Conservation (phyloP, 2,329 filamentous ascomycete genomes). For the Botrytis tulipae region DNA sequence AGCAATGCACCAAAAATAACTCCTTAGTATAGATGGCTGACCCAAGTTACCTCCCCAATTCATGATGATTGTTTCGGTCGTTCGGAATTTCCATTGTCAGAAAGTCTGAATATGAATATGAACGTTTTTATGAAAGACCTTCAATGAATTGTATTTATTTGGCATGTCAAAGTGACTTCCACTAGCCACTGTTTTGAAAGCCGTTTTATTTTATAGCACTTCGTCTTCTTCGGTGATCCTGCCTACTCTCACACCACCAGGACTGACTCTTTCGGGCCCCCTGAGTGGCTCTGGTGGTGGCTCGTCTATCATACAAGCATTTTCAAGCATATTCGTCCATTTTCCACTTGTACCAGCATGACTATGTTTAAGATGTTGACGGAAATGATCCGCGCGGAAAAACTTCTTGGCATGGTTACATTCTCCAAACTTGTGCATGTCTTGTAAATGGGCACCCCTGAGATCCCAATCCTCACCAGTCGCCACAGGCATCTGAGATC, state of each 20-base stretch:
- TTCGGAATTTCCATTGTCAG: neutral
- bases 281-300: constrained; percentile 49
- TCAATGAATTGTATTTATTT: neutral
- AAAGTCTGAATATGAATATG: neutral
- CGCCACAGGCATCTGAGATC: constrained; percentile 46
- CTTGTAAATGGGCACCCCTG: constrained; percentile 81
- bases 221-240: constrained; percentile 39
- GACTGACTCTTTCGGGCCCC: constrained; percentile 34
- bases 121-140: neutral
- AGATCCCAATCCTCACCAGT: constrained; percentile 87
- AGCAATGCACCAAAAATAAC: constrained; percentile 18
- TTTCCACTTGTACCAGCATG: constrained; percentile 95
- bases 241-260: constrained; percentile 30
- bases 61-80: neutral
- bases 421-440: constrained; percentile 93
- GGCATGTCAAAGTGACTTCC: neutral
- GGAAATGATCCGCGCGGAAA: constrained; percentile 94
- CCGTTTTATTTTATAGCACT: constrained; percentile 26
- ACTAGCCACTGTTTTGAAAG: neutral
- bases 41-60: neutral
- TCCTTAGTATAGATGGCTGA: constrained; percentile 1
- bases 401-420: constrained; percentile 99
- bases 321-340: constrained; percentile 98
- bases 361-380: constrained; percentile 96
- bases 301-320: constrained; percentile 92